Conservation (phyloP, 2,329 filamentous ascomycete genomes). For the Nemania serpens region DNA sequence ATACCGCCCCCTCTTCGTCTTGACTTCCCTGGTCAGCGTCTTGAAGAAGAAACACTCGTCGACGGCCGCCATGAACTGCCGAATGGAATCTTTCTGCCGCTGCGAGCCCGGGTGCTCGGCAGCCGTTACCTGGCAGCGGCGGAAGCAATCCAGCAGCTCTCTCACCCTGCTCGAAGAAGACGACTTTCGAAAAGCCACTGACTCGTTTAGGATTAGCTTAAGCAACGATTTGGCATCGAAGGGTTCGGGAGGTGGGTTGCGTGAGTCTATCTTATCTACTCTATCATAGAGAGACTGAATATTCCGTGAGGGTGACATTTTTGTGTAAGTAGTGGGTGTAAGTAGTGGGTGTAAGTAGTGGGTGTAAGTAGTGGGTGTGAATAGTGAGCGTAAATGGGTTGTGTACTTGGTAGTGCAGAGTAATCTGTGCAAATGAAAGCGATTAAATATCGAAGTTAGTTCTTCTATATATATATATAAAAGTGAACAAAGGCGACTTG, state of each 20-base stretch:
- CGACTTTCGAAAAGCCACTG: not conserved
- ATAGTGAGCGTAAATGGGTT: not conserved
- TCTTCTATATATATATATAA: not conserved
- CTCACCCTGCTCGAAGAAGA: slow-evolving; percentile 4
- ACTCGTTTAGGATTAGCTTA: not conserved
- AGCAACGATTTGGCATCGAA: slow-evolving; percentile 4
- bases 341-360: too few relatives aligned
- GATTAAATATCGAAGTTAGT: not conserved
- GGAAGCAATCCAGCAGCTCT: not conserved
- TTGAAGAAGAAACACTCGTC: slow-evolving; percentile 13
- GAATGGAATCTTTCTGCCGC: not conserved
- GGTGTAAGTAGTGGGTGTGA: too few relatives aligned
- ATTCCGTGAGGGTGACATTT: slow-evolving; percentile 6
- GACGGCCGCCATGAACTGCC: not conserved
- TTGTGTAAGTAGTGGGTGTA: too few relatives aligned
- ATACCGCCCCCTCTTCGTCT: too few relatives aligned
- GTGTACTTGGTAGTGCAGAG: too few relatives aligned
- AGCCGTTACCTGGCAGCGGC: not conserved
- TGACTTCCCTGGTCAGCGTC: slow-evolving; percentile 3
- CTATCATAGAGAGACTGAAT: slow-evolving; percentile 1
- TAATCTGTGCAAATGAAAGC: not conserved
- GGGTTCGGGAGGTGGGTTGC: too few relatives aligned
- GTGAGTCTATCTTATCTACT: not conserved
- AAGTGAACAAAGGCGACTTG: not conserved
- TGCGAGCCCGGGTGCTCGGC: not conserved